phyloP scores from a whole-genome alignment of 768 basidiomycete genomes.

The Cubamyces lactineus region DNA sequence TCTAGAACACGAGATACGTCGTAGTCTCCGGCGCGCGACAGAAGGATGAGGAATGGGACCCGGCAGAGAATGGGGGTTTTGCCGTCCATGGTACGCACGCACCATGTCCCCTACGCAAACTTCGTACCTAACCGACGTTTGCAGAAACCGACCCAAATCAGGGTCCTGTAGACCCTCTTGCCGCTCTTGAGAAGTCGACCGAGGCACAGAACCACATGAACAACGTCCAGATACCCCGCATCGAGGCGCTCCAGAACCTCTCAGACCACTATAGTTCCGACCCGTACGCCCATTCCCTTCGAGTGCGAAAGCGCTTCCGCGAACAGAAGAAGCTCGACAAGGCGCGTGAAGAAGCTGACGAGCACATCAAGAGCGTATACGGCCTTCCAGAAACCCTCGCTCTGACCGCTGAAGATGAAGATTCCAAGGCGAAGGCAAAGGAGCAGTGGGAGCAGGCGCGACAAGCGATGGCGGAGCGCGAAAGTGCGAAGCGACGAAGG shows the following conservation, averaged over 20 bases:
- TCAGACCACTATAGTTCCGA: constrained; percentile 84
- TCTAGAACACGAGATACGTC: constrained; percentile 92
- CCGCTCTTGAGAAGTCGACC: constrained; percentile 86
- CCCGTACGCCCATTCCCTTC: constrained; percentile 79
- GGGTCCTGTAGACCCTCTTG: constrained; percentile 79
- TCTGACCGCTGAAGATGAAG: constrained; percentile 69
- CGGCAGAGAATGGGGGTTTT: constrained; percentile 93
- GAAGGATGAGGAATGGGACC: constrained; percentile 97
- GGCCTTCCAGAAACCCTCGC: constrained; percentile 71
- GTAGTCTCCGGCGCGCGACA: constrained; percentile 91
- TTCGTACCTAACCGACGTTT: constrained; percentile 10
- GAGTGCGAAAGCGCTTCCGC: constrained; percentile 81
- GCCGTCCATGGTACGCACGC: constrained; percentile 73
- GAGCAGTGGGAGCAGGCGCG: constrained; percentile 62
- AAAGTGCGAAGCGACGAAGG: constrained; percentile 51
- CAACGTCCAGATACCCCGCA: constrained; percentile 75
- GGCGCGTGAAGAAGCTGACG: constrained; percentile 69
- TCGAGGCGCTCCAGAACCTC: constrained; percentile 76
- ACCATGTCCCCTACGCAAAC: neutral
- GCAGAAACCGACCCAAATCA: constrained; percentile 71
- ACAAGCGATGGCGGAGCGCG: constrained; percentile 47
- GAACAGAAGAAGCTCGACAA: constrained; percentile 83
- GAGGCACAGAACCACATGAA: constrained; percentile 72
- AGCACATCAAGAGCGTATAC: constrained; percentile 71
- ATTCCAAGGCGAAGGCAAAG: constrained; percentile 60